Evolutionary conservation across 306 rosid species (phyloP), one percentile per base, ranked within the genome.

Genomic region (Ormosia emarginata): DNA sequence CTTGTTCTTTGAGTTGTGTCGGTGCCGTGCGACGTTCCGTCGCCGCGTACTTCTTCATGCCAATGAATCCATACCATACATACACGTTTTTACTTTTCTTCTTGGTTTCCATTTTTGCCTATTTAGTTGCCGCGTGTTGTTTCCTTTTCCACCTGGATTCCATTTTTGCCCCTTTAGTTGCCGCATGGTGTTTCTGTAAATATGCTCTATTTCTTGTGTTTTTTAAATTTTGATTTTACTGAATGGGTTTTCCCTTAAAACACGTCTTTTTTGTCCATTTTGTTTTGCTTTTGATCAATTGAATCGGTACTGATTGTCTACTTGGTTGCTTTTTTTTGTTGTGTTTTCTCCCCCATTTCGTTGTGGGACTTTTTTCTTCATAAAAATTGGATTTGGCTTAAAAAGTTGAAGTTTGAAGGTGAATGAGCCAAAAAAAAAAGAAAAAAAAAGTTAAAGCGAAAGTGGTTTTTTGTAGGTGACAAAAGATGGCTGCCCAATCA

Each of bases 381-480:
- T 12, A 3, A 49, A 83, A 78, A 40, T 10, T 36, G 80, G 58
- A 75, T 56, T 85, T 84, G 67, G 73, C 39, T 78, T 53, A 64
- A 71, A 52, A 75, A 71, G 13, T 47, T 41, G 49, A 55, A 11
- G 78, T 55, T 10, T 58, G 79, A 79, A 68, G 84, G 29, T 49
- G 79, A 74, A 84, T 61, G 82, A 68, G 29, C 61, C 71, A 74
- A 61, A 55, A 47, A 50, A 13, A 64, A 7, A 36, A 50, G 15
- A 12, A n/a, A 52, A 14, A 71, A 75, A 83, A 73, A 40, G 82
- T 81, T 84, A 83, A 84, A 84, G 88, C 85, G 59, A 81, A 84
- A 84, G 69, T 82, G 79, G 69, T 86, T 87, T 88, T 90, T 89
- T 90, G 93, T 85, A 94, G 98, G 98, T 94, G 77, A 90, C 98